These are phyloP conservation scores for Mimosa bimucronata DNA, from an alignment of 306 rosid species.

Conservation along the genomic window DNA sequence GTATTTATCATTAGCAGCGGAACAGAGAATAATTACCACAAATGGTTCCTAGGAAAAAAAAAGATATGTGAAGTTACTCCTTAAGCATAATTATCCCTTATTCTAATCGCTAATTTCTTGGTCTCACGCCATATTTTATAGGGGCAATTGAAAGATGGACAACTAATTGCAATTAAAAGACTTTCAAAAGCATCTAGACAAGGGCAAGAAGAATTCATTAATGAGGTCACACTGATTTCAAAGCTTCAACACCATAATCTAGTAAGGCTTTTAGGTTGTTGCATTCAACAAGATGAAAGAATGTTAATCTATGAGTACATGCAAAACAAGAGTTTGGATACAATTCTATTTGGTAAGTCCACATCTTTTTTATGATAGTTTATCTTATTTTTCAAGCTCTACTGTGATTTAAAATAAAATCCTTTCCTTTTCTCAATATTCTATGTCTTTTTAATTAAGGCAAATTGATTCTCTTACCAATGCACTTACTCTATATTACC, in stretches of 20 bases:
- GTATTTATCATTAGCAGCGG: too few species aligned
- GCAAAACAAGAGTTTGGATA: conserved; percentile 9
- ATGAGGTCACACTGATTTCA: not conserved
- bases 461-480: not conserved
- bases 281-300: not conserved
- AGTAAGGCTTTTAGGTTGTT: not conserved
- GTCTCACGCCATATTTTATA: not conserved
- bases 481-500: not conserved
- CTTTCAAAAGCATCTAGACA: conserved; percentile 5
- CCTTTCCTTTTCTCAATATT: not conserved
- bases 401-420: not conserved
- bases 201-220: conserved; percentile 11
- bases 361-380: not conserved
- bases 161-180: not conserved
- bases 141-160: conserved; percentile 10
- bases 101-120: not conserved
- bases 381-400: not conserved
- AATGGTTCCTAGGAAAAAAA: too few species aligned
- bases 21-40: too few species aligned
- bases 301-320: not conserved
- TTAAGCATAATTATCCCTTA: too few species aligned
- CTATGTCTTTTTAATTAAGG: not conserved
- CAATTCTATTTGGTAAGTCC: conserved; percentile 3
- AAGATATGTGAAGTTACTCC: too few species aligned
- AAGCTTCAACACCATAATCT: conserved; percentile 5